Evolutionary conservation across 192 early-diverging fungal species (phyloP).

Genomic region (Lunasporangiospora selenospora): DNA sequence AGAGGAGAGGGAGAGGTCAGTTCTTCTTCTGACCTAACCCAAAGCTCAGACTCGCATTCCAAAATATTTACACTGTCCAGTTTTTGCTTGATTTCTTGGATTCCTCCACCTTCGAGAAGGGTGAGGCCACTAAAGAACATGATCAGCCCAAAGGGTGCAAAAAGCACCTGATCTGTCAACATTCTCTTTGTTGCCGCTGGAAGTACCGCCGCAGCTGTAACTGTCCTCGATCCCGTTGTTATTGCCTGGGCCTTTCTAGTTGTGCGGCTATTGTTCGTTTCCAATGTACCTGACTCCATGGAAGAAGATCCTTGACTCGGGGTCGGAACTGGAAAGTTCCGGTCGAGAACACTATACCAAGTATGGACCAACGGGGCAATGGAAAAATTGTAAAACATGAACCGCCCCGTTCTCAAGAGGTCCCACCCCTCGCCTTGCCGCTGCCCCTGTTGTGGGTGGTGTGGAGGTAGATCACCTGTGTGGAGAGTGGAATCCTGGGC

Average conservation of each 20-base stretch:
- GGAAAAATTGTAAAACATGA: conserved; percentile 71
- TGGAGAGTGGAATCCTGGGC: too few relatives aligned
- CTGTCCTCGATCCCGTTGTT: too few relatives aligned
- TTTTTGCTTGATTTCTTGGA: conserved; percentile 61
- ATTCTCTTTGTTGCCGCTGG: too few relatives aligned
- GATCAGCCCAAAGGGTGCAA: conserved; percentile 73
- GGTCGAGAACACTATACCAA: conserved; percentile 76
- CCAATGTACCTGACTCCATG: too few relatives aligned
- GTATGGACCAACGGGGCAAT: conserved; percentile 72
- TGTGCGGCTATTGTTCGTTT: conserved; percentile 12
- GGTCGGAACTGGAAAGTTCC: conserved; percentile 61
- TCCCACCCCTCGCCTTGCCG: conserved; percentile 8
- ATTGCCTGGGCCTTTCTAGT: too few relatives aligned
- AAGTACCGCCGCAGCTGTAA: too few relatives aligned
- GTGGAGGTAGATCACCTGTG: too few relatives aligned
- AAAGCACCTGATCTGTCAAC: conserved; percentile 64
- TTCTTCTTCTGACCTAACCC: too few relatives aligned
- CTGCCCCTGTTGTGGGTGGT: too few relatives aligned
- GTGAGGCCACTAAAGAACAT: conserved; percentile 72
- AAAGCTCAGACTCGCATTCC: too few relatives aligned
- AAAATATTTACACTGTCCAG: conserved; percentile 52
- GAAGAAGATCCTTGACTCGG: not conserved
- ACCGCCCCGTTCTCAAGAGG: conserved; percentile 58
- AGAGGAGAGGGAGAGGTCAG: not conserved
- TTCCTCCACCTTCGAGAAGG: conserved; percentile 58